phyloP scores from a whole-genome alignment of 306 rosid species.

The Cyamopsis tetragonoloba region DNA sequence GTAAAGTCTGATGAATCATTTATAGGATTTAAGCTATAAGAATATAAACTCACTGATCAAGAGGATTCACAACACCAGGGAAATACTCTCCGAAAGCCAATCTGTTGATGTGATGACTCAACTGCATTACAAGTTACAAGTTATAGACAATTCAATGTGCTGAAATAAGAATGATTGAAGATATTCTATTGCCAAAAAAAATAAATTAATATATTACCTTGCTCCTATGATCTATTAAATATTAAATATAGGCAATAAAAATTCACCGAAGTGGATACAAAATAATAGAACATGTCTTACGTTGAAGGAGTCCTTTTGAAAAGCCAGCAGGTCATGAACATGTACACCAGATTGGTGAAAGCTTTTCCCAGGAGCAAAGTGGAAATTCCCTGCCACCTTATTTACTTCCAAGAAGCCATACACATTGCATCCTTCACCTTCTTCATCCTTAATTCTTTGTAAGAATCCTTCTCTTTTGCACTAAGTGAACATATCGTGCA shows the following conservation, averaged over 20 bases:
- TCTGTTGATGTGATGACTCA: slow-evolving; percentile 86
- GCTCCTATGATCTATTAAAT: neutral
- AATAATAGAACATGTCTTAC: slow-evolving; percentile 49
- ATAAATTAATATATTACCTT: neutral
- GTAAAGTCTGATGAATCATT: neutral
- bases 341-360: slow-evolving; percentile 94
- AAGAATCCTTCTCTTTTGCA: slow-evolving; percentile 99
- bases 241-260: neutral
- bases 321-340: slow-evolving; percentile 82
- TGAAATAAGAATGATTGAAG: slow-evolving; percentile 7
- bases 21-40: slow-evolving; percentile 18
- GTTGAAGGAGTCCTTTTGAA: slow-evolving; percentile 94
- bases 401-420: slow-evolving; percentile 96
- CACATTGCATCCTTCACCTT: slow-evolving; percentile 93
- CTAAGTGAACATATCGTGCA: slow-evolving; percentile 39
- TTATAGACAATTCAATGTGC: slow-evolving; percentile 17
- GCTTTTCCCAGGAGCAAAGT: slow-evolving; percentile 98
- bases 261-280: neutral
- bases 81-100: slow-evolving; percentile 81
- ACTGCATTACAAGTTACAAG: slow-evolving; percentile 37
- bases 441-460: slow-evolving; percentile 93
- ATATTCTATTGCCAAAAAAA: neutral
- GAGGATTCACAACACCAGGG: slow-evolving; percentile 94
- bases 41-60: slow-evolving; percentile 60
- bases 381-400: slow-evolving; percentile 97